Conservation (phyloP, 2,329 filamentous ascomycete species). For the Penicillium sp. region DNA sequence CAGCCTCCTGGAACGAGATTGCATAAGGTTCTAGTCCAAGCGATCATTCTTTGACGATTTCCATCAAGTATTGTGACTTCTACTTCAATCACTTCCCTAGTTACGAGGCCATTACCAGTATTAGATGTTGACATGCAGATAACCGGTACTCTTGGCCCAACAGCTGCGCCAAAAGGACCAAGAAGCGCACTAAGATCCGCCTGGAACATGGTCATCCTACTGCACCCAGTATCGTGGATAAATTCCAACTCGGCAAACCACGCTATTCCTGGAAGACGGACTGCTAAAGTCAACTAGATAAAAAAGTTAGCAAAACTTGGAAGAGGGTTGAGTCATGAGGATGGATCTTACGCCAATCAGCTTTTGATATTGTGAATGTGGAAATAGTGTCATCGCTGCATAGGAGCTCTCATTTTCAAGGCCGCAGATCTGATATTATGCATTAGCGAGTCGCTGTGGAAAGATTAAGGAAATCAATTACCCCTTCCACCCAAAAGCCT, state of each 20-base stretch:
- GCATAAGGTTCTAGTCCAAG: conserved; percentile 1
- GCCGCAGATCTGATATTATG: not conserved
- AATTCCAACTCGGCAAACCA: conserved; percentile 2
- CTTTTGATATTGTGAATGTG: rapidly evolving
- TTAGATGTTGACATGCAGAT: not conserved
- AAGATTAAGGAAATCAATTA: not conserved
- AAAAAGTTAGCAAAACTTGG: not conserved
- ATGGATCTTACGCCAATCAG: not conserved
- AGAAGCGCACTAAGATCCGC: not conserved
- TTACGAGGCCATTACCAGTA: not conserved
- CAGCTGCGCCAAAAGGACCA: not conserved
- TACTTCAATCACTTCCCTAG: not conserved
- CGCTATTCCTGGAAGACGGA: not conserved
- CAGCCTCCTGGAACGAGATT: not conserved
- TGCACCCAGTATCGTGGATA: not conserved
- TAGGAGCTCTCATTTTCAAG: not conserved
- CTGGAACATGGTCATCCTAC: not conserved
- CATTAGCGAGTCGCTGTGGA: not conserved
- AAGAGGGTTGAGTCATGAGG: not conserved
- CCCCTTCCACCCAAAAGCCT: conserved; percentile 8
- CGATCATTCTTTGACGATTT: not conserved
- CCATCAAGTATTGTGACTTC: not conserved
- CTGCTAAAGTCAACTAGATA: not conserved
- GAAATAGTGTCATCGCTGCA: not conserved
- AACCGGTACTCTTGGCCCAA: not conserved